Base-by-base conservation (phyloP, 1,284 basidiomycete species). In the Fomes fomentarius region DNA sequence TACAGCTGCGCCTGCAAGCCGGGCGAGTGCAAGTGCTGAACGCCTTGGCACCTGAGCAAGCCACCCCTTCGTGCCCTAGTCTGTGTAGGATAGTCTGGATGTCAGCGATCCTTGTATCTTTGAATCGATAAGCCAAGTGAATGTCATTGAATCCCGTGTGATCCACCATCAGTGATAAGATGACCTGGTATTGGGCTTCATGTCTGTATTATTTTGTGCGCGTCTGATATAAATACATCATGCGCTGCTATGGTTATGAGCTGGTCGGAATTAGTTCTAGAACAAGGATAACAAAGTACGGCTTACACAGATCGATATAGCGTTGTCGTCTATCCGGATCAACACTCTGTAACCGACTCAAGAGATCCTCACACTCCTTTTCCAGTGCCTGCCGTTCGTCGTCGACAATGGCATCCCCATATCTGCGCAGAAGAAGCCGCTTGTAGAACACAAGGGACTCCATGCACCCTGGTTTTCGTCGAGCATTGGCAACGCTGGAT, bases 371-470 rank as follows among this genome's bases (percentile, higher is more conserved):
- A 65, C 88, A 87, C 33, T 84, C 80, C 15, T 73, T 64, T 15
- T 65, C 73, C 50, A 88, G 63, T 5, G 62, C 61, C 10, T 66
- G 62, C 6, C 69, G 68, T 50, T 80, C 73, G 33, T 73, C 69
- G 2, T 68, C 52, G 24, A 25, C 44, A 11, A 69, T 19, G 0
- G 25, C 21, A 4, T 52, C 63, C 9, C 67, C 54, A 54, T 77
- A 63, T 47, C 81, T 75, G 47, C 75, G 73, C 47, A 89, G 58
- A 25, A 90, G 67, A 33, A 89, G 68, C 37, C 73, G 76, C 65
- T 87, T 87, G 71, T 95, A 95, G 63, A 91, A 83, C 1, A 93
- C 85, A n/a, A 96, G 79, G 0, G 91, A 92, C 63, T 96, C 93
- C 79, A 97, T 87, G 67, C 93, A 95, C 94, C 94, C 94, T 96